These are phyloP conservation scores for Pseudogymnoascus sp. DNA, from an alignment of 2,329 filamentous ascomycete species.

Conservation along the genomic window DNA sequence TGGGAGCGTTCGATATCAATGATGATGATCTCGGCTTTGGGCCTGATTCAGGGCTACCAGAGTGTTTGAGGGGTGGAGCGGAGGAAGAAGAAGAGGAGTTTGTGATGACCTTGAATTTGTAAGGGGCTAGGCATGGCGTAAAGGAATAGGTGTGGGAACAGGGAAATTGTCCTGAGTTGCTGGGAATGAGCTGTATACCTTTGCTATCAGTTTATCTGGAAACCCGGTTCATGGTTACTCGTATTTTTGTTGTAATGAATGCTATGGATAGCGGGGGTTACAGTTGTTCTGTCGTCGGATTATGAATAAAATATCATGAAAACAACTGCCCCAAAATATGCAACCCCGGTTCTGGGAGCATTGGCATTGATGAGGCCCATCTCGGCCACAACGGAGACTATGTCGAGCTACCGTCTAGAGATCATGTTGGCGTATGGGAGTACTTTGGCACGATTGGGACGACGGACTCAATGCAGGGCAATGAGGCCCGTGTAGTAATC, in stretches of 20 bases:
- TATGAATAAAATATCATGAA: slow-evolving; percentile 3
- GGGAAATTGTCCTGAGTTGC: background rate
- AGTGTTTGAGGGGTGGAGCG: slow-evolving; percentile 26
- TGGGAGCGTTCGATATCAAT: slow-evolving; percentile 50
- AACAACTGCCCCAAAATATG: background rate
- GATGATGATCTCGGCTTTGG: slow-evolving; percentile 36
- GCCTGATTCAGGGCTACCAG: slow-evolving; percentile 22
- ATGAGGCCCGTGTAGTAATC: too few species aligned
- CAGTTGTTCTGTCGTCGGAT: background rate
- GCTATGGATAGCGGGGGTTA: background rate
- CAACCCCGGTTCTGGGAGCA: background rate
- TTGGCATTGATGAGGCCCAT: too few species aligned
- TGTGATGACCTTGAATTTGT: slow-evolving; percentile 40
- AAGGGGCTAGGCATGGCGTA: slow-evolving; percentile 3
- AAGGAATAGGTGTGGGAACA: background rate
- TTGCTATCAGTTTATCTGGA: background rate
- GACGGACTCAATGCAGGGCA: too few species aligned
- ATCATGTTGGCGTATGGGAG: too few species aligned
- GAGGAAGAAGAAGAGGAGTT: slow-evolving; percentile 48
- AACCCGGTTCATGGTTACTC: background rate
- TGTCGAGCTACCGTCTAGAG: too few species aligned
- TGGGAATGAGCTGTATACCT: background rate
- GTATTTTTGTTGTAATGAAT: slow-evolving; percentile 5
- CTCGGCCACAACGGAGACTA: too few species aligned
- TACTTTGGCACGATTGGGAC: too few species aligned